These are phyloP conservation scores for Penicillium sumatraense DNA, from an alignment of 2,329 filamentous ascomycete genomes.

Conservation along the genomic window DNA sequence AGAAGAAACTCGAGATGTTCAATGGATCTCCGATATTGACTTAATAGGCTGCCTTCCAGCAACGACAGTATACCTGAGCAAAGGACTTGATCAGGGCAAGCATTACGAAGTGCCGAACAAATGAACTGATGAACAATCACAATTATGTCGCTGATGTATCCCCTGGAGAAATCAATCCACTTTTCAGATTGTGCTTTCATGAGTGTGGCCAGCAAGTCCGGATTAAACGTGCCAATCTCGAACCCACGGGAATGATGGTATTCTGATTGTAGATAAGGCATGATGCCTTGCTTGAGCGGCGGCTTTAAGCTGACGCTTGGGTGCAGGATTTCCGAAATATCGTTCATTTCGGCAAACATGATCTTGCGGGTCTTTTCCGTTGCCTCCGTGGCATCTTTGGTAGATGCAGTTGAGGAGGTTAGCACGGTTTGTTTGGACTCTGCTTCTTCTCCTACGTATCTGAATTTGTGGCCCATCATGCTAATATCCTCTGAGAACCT, in stretches of 20 bases:
- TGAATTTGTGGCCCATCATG: neutral
- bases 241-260: neutral
- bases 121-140: neutral
- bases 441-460: neutral
- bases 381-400: no score
- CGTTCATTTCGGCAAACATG: no score
- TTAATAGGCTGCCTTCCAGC: neutral
- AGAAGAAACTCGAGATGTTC: neutral
- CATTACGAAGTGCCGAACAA: neutral
- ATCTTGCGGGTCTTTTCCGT: no score
- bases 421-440: no score
- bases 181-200: neutral
- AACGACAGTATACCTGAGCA: neutral
- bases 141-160: neutral
- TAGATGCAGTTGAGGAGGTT: no score
- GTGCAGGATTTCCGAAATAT: no score
- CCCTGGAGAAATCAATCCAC: neutral
- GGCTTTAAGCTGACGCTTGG: no score
- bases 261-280: neutral
- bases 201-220: neutral
- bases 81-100: neutral
- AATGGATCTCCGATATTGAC: neutral
- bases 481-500: neutral
- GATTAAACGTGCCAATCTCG: constrained; percentile 5
- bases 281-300: no score